These are phyloP conservation scores for Neobulgaria alba DNA, from an alignment of 2,329 filamentous ascomycete species.

Conservation along the genomic window DNA sequence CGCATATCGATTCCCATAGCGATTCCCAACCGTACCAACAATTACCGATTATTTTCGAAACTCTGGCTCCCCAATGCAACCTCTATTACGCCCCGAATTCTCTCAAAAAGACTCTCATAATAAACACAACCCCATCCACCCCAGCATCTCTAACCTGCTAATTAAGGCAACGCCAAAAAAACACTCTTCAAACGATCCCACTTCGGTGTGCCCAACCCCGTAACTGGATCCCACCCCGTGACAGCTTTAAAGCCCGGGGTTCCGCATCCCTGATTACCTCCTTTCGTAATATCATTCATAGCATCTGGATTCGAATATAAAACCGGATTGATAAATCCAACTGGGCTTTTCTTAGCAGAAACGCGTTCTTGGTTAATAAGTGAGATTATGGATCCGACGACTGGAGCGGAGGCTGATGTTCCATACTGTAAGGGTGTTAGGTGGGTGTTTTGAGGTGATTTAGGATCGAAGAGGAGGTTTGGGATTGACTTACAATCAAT, in stretches of 20 bases:
- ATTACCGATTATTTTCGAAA: too few species aligned
- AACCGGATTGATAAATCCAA: constrained; percentile 29
- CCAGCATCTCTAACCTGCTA: too few species aligned
- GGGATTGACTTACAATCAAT: too few species aligned
- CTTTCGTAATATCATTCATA: constrained; percentile 30
- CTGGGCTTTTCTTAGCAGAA: constrained; percentile 2
- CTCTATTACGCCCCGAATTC: too few species aligned
- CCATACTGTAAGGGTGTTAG: too few species aligned
- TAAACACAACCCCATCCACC: too few species aligned
- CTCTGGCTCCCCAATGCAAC: too few species aligned
- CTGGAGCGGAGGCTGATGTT: constrained; percentile 2
- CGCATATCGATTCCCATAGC: too few species aligned
- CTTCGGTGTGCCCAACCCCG: background rate
- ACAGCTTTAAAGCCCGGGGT: constrained; percentile 25
- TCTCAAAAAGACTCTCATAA: too few species aligned
- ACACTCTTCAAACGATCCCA: background rate
- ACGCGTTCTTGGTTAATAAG: constrained; percentile 6
- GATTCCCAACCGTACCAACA: too few species aligned
- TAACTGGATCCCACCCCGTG: constrained; percentile 28
- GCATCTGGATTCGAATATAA: constrained; percentile 28
- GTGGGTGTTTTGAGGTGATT: too few species aligned
- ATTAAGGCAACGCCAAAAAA: background rate
- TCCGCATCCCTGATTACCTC: constrained; percentile 33
- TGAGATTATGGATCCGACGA: constrained; percentile 3
- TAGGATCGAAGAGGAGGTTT: too few species aligned